Percentiles rank a stretch among this genome's conserved stretches.
phyloP scores from a whole-genome alignment of 306 rosid genomes.

The Sesbania bispinosa region DNA sequence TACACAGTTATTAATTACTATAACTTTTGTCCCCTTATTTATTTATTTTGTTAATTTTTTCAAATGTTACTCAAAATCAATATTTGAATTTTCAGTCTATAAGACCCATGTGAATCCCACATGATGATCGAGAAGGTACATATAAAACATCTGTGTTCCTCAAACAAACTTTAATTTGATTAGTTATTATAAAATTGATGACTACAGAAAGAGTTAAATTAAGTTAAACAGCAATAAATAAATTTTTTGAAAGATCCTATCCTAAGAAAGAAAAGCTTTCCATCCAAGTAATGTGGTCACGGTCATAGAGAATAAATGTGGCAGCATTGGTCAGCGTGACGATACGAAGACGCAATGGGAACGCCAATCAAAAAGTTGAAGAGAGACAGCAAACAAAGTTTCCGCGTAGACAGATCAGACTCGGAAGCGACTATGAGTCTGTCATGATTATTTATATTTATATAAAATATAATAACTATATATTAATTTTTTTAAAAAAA shows the following conservation, averaged over 20 bases:
- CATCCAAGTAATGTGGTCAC: too few relatives aligned
- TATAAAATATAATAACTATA: not conserved
- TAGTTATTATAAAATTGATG: too few relatives aligned
- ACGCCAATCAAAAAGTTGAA: constrained; percentile 6
- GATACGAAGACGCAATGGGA: constrained; percentile 72
- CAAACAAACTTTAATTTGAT: not conserved
- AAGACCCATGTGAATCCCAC: not conserved
- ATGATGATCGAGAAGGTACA: not conserved
- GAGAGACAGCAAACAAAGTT: constrained; percentile 36
- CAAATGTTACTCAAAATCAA: too few relatives aligned
- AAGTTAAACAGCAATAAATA: too few relatives aligned
- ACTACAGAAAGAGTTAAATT: too few relatives aligned
- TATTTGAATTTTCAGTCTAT: not conserved
- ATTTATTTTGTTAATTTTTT: too few relatives aligned
- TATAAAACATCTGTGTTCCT: not conserved
- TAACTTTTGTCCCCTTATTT: too few relatives aligned
- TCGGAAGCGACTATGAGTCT: constrained; percentile 7
- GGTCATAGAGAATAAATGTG: too few relatives aligned
- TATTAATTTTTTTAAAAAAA: not conserved
- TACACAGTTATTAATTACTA: too few relatives aligned
- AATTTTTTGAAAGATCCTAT: too few relatives aligned
- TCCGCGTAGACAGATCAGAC: constrained; percentile 83
- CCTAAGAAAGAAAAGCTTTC: too few relatives aligned
- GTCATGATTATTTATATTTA: not conserved
- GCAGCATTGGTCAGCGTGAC: constrained; percentile 79